Conservation (phyloP, 2,329 filamentous ascomycete genomes). For the Elsinoe perseae region DNA sequence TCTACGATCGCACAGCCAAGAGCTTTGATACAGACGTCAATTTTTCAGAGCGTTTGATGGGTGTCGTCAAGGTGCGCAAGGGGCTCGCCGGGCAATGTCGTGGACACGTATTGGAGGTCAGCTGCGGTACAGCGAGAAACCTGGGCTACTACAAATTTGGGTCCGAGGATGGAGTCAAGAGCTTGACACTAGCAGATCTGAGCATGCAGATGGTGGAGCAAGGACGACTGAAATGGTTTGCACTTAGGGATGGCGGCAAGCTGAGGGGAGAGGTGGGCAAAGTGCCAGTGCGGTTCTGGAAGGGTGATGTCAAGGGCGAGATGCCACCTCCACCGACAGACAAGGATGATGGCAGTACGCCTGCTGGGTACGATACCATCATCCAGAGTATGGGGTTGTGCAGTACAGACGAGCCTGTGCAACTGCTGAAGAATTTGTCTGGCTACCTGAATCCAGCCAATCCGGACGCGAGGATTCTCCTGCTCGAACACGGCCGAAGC, state of each 20-base stretch:
- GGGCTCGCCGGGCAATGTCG: constrained; percentile 34
- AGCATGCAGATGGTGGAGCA: constrained; percentile 43
- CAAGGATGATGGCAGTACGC: constrained; percentile 21
- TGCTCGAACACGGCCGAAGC: constrained; percentile 45
- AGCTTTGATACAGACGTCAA: constrained; percentile 43
- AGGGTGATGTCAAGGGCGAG: constrained; percentile 37
- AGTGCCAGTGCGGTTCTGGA: constrained; percentile 32
- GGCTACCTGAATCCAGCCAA: constrained; percentile 33
- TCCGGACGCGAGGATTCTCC: constrained; percentile 38
- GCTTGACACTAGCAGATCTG: constrained; percentile 41
- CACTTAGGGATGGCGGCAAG: constrained; percentile 27
- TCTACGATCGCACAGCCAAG: constrained; percentile 40
- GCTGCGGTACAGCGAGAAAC: constrained; percentile 44
- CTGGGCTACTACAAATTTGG: constrained; percentile 37
- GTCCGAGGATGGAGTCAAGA: constrained; percentile 27
- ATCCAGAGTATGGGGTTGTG: constrained; percentile 47
- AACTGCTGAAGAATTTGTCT: constrained; percentile 39
- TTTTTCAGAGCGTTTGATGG: constrained; percentile 36
- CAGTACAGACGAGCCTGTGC: constrained; percentile 39
- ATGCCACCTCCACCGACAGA: constrained; percentile 35
- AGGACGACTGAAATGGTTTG: constrained; percentile 42
- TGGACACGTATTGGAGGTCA: constrained; percentile 43
- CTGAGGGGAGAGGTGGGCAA: constrained; percentile 11
- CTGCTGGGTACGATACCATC: constrained; percentile 40
- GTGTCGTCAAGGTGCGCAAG: constrained; percentile 35